Base-by-base conservation (phyloP, 169 alveolate species). In the Cryptosporidium sp. region DNA sequence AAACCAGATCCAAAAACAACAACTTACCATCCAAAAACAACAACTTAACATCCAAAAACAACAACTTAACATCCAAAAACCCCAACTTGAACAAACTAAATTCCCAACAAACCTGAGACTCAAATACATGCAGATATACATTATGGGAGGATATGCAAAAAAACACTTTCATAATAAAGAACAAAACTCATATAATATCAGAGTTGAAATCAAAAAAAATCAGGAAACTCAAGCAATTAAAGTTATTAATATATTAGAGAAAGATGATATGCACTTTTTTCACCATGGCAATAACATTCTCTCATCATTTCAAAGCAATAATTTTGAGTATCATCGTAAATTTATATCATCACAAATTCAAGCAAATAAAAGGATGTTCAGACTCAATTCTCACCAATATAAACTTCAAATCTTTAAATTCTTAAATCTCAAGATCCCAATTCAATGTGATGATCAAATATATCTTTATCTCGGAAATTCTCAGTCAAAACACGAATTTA, bases 61-160 rank as follows among this genome's bases (percentile, higher is more conserved):
- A 0, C 29, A 6, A 8, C 35, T 26, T 0, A 21, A 5, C 9
- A 0, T 14, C 7, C 12, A 21, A 37, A 56, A 26, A n/a, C 31
- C 0, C 37, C 67, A 8, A 2, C 67, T 6, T 4, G 14, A 37
- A 6, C 31, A 10, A n/a, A 56, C 37, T 9, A 56, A 42, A 9
- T 35, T 37, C 8, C 8, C 67, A 5, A 10, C 8, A 21, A 56
- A 5, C 18, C 1, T 56, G 16, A 56, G 35, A n/a, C 67, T 56
- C 35, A n/a, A 9, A 37, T 26, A 16, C 42, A 52, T 70, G 67
- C 52, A 58, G 48, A n/a, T 70, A 29, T 44, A 48, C 29, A 44
- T 70, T 7, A 35, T 70, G 31, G 62, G 68, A 18, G 85, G 85
- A 51, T 51, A 44, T 70, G 85, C 67, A 18, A 48, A 37, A 10